A percentile compares a stretch with the other conserved stretches of the same genome.
These are phyloP conservation scores for Penicillium sp. DNA, from an alignment of 2,329 filamentous ascomycete species.

Conservation along the genomic window DNA sequence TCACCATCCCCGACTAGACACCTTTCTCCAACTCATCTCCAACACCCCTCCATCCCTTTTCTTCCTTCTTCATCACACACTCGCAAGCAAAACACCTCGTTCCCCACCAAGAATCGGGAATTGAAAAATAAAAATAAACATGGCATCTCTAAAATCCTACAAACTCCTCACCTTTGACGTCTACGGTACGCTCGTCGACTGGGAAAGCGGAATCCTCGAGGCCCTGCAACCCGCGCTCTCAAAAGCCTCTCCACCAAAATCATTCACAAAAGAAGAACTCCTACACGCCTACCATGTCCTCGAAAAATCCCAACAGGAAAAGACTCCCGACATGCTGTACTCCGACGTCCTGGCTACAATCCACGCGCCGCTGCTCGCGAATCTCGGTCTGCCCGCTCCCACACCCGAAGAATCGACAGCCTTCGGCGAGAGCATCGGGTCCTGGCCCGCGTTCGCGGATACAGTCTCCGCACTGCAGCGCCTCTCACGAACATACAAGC, in stretches of 20 bases:
- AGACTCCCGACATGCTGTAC: constrained; percentile 65
- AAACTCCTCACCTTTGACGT: constrained; percentile 73
- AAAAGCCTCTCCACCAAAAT: constrained; percentile 34
- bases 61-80: background rate
- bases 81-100: background rate
- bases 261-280: constrained; percentile 31
- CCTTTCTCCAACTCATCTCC: background rate
- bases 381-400: constrained; percentile 32
- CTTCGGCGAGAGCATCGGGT: constrained; percentile 56
- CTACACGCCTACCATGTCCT: constrained; percentile 33
- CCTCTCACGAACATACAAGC: constrained; percentile 57
- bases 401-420: constrained; percentile 42
- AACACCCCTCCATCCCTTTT: background rate
- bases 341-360: constrained; percentile 60
- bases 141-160: constrained; percentile 44
- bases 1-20: too few species aligned
- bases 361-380: constrained; percentile 32
- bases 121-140: constrained; percentile 23
- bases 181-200: constrained; percentile 80
- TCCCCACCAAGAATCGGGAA: too few species aligned
- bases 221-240: constrained; percentile 54
- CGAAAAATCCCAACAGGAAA: constrained; percentile 55
- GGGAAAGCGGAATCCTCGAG: constrained; percentile 68
- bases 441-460: constrained; percentile 63
- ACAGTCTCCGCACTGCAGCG: constrained; percentile 58